Percentiles rank a stretch among this genome's conserved stretches.
Evolutionary conservation across 2,329 filamentous ascomycete species (phyloP).

Genomic region (Trichophyton rubrum): DNA sequence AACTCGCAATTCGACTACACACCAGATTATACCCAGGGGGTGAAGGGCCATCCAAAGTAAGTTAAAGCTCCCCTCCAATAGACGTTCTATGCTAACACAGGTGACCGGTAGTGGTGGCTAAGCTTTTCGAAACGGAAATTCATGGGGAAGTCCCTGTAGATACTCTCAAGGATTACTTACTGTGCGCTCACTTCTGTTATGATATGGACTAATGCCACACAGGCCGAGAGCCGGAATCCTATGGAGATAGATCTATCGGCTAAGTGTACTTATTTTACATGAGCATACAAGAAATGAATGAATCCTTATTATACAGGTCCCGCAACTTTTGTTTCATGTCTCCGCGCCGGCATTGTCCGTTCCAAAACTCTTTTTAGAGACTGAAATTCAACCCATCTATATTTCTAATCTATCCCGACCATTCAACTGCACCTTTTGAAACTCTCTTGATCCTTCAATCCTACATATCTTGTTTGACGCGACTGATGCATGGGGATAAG

Average conservation of each 20-base stretch:
- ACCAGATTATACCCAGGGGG: slow-evolving; percentile 74
- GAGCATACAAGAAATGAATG: slow-evolving; percentile 1
- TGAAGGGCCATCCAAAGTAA: slow-evolving; percentile 51
- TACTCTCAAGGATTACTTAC: neutral
- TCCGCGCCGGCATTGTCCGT: neutral
- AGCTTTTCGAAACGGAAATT: slow-evolving; percentile 99
- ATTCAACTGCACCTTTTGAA: too few species aligned
- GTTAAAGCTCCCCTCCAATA: slow-evolving; percentile 9
- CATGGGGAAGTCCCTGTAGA: slow-evolving; percentile 82
- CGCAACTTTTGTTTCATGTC: neutral
- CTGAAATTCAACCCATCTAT: too few species aligned
- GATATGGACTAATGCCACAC: neutral
- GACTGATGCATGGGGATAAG: neutral
- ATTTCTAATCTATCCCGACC: too few species aligned
- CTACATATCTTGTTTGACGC: too few species aligned
- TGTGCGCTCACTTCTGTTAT: neutral
- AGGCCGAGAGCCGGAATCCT: neutral
- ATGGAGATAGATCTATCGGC: neutral
- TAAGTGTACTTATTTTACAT: neutral
- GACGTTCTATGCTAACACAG: neutral
- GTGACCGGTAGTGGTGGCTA: slow-evolving; percentile 76
- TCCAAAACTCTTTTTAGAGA: neutral
- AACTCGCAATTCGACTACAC: slow-evolving; percentile 70
- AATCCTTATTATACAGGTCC: neutral
- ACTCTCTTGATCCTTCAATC: too few species aligned